Base-by-base conservation (phyloP, 352 stramenopile genomes). In the Phytophthora cryptogea region DNA sequence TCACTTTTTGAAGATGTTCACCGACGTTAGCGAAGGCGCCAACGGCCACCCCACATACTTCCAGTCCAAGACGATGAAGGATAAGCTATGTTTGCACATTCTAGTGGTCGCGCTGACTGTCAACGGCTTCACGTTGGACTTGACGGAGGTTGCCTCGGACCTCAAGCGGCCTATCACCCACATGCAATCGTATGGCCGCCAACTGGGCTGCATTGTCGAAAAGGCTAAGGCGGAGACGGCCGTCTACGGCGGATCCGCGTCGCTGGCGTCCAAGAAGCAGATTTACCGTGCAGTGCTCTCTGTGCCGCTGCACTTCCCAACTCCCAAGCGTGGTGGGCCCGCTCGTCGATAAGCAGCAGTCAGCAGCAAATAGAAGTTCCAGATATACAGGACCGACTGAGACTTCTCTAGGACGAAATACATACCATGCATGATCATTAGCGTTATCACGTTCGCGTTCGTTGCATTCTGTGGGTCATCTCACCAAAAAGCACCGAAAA, bases 31-130 rank as follows among this genome's bases (percentile, higher is more conserved):
- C 52, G 74, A 88, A 56, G 62, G 56, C 57, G 59, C 68, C 27
- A 82, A 68, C 49, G 83, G 85, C 30, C 63, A 80, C 63, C 81
- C 66, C 56, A 82, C 66, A 66, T 92, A 91, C 68, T 53, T 87
- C 30, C 79, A 90, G 63, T 76, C 85, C 37, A 94, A 94, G 70
- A 54, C 72, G 9, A 78, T 83, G 58, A 92, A 92, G 63, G 85
- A 94, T 66, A 90, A 94, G 72, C 68, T 92, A 42, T 72, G 87
- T 32, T 49, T 94, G 16, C 81, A 90, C 66, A 66, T 94, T 63
- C 63, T 94, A 20, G 78, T 89, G 39, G 69, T 92, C 17, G 85
- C 82, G 41, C 68, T 94, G 27, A 92, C 80, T 14, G 53, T 91
- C 17, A 90, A 88, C 63, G 66, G 59, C 41, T 94, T 90, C 66